phyloP scores from a whole-genome alignment of 345 rosid species.

The Populus deltoides region DNA sequence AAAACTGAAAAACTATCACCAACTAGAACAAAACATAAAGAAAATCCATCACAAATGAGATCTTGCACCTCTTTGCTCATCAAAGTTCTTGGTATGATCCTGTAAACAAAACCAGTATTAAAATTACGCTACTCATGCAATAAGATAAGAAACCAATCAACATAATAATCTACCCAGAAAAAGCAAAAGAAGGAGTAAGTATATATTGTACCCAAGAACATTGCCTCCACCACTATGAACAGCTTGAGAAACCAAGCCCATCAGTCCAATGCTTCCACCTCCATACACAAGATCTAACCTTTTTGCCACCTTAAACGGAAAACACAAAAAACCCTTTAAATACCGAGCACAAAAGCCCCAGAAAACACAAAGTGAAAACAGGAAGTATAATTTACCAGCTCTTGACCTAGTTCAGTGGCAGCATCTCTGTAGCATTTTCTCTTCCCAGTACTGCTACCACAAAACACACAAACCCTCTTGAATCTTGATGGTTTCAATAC shows the following conservation, averaged over 20 bases:
- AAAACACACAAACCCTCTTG: conserved; percentile 30
- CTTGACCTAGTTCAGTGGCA: conserved; percentile 31
- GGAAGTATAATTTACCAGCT: conserved; percentile 13
- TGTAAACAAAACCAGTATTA: conserved; percentile 5
- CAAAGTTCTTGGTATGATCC: conserved; percentile 55
- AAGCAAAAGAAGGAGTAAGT: neutral
- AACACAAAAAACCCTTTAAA: neutral
- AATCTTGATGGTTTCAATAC: conserved; percentile 19
- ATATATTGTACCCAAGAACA: conserved; percentile 68
- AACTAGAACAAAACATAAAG: neutral
- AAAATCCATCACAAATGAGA: neutral
- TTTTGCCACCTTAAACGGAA: conserved; percentile 47
- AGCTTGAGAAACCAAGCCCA: conserved; percentile 88
- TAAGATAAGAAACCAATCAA: neutral
- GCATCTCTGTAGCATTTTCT: conserved; percentile 30
- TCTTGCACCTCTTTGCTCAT: conserved; percentile 46
- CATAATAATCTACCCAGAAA: neutral
- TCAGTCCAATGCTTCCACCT: conserved; percentile 91
- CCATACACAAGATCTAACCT: conserved; percentile 88
- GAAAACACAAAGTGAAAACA: neutral
- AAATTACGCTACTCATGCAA: neutral
- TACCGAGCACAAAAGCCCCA: neutral
- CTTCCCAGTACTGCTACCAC: conserved; percentile 33
- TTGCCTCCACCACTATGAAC: conserved; percentile 78
- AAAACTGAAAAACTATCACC: neutral